Evolutionary conservation across 441 rosid genomes (phyloP).

Genomic region (Populus hybrid): DNA sequence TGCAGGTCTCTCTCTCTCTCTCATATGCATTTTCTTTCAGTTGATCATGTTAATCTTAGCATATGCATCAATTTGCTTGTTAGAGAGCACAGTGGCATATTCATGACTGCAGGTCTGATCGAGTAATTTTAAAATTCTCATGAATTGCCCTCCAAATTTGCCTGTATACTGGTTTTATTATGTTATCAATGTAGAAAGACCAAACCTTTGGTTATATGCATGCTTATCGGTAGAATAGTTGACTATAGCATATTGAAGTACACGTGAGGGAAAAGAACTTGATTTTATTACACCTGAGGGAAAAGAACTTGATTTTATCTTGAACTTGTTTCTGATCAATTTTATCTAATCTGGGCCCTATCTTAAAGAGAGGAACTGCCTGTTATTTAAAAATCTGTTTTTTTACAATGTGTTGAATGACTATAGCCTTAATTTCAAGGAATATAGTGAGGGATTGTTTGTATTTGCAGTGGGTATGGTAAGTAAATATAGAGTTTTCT

Average conservation of each 20-base stretch:
- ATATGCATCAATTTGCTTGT: background rate
- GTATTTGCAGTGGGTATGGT: background rate
- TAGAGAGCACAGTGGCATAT: background rate
- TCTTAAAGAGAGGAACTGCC: background rate
- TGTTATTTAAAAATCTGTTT: too few species aligned
- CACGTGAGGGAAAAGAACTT: background rate
- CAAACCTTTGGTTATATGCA: background rate
- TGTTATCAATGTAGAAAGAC: background rate
- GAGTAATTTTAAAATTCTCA: background rate
- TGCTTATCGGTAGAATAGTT: background rate
- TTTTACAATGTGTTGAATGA: background rate
- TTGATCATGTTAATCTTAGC: background rate
- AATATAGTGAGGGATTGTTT: background rate
- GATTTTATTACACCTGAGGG: background rate
- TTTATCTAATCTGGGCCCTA: background rate
- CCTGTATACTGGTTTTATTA: background rate
- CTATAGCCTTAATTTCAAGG: background rate
- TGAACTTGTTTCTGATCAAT: background rate
- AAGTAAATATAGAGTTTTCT: background rate
- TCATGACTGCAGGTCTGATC: background rate
- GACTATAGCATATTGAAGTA: background rate
- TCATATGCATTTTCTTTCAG: background rate
- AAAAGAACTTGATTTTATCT: background rate
- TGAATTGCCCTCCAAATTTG: background rate
- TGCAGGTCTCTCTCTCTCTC: constrained; percentile 58